phyloP scores from a whole-genome alignment of 2,329 filamentous ascomycete species.

The Alternaria sp. region DNA sequence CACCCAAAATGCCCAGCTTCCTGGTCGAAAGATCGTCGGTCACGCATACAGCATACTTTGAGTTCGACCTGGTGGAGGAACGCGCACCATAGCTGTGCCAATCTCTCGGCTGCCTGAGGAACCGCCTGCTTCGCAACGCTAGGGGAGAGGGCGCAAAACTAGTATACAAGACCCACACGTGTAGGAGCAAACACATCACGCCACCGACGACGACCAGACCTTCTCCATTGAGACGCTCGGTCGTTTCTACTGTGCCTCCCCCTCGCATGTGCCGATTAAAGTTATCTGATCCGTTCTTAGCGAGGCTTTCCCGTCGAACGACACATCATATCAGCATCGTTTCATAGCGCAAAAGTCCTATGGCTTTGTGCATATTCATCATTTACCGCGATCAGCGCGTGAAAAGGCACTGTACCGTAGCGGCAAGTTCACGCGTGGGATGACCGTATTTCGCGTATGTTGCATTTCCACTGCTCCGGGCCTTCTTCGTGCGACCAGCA shows the following conservation, averaged over 20 bases:
- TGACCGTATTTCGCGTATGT: constrained; percentile 13
- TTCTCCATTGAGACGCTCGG: not conserved
- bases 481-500: constrained; percentile 12
- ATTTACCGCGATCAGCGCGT: constrained; percentile 18
- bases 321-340: not conserved
- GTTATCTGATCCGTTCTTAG: constrained; percentile 39
- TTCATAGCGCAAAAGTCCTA: not conserved
- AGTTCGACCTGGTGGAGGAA: not conserved
- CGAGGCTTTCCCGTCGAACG: constrained; percentile 17
- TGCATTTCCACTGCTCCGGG: constrained; percentile 14
- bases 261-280: constrained; percentile 20
- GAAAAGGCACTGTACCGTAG: not conserved
- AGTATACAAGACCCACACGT: not conserved
- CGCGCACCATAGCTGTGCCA: not conserved
- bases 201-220: constrained; percentile 13
- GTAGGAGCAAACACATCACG: constrained; percentile 3
- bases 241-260: constrained; percentile 14
- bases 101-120: constrained; percentile 1
- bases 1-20: not conserved
- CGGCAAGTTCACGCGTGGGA: constrained; percentile 3
- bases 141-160: constrained; percentile 6
- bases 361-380: not conserved
- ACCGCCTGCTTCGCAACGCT: not conserved
- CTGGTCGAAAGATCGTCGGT: not conserved
- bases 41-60: constrained; percentile 6